Conservation (phyloP, 73 alveolate species). For the Breviolum minutum region DNA sequence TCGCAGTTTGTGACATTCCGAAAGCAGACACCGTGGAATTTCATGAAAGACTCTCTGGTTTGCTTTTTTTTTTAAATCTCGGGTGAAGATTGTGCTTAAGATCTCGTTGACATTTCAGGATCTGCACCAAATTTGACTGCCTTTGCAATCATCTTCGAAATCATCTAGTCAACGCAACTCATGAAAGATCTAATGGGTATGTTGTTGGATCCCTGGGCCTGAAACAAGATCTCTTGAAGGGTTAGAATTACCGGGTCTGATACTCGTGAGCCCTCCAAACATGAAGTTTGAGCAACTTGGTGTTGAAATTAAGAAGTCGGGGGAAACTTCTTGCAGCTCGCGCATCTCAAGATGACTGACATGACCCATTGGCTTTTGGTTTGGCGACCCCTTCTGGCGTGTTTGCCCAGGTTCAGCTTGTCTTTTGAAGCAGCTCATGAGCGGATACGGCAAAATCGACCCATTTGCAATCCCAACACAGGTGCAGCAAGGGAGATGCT, state of each 20-base stretch:
- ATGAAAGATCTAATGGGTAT: neutral
- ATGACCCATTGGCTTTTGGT: too few species aligned
- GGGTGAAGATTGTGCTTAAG: neutral
- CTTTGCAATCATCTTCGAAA: neutral
- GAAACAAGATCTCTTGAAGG: neutral
- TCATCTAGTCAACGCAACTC: too few species aligned
- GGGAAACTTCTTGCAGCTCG: too few species aligned
- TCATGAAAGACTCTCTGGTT: too few species aligned
- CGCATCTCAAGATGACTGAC: too few species aligned
- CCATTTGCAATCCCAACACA: slow-evolving; percentile 93
- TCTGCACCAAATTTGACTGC: neutral
- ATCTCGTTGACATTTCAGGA: neutral
- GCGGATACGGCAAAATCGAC: slow-evolving; percentile 81
- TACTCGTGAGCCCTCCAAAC: too few species aligned
- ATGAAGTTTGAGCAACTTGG: neutral
- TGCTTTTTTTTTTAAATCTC: neutral
- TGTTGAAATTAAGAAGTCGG: neutral
- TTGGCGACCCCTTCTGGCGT: too few species aligned
- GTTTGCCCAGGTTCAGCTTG: slow-evolving; percentile 50
- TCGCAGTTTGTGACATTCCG: neutral
- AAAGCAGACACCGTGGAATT: too few species aligned
- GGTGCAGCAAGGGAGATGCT: slow-evolving; percentile 8
- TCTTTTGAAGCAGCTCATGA: slow-evolving; percentile 94
- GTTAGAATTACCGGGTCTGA: too few species aligned
- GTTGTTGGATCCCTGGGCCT: neutral